Conservation (phyloP, 108 stramenopile species). For the Parietichytrium sp. region DNA sequence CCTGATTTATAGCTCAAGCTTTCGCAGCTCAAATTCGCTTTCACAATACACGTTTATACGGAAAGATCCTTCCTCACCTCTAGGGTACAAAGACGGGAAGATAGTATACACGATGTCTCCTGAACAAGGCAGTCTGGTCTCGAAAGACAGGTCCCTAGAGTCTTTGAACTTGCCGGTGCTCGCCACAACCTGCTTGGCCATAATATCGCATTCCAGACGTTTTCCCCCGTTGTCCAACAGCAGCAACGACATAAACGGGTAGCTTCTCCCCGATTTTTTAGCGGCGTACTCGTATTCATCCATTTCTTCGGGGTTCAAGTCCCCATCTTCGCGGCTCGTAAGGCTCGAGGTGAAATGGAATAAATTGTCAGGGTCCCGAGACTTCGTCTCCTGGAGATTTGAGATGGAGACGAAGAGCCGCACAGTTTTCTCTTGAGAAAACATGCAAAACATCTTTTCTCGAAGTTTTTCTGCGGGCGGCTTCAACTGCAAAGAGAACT, state of each 20-base stretch:
- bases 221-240: slow-evolving; percentile 12
- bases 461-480: neutral
- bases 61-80: slow-evolving; percentile 12
- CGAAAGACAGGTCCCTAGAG: slow-evolving; percentile 28
- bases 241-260: slow-evolving; percentile 30
- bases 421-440: neutral
- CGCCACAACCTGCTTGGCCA: slow-evolving; percentile 9
- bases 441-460: neutral
- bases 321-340: neutral
- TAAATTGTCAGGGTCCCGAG: neutral
- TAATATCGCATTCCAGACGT: neutral
- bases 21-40: slow-evolving; percentile 18
- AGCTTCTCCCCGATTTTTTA: neutral
- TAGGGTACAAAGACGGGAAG: slow-evolving; percentile 17
- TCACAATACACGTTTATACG: slow-evolving; percentile 30
- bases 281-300: slow-evolving; percentile 20
- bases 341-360: neutral
- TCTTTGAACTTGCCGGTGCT: slow-evolving; percentile 38
- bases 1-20: too few species aligned
- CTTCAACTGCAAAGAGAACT: neutral
- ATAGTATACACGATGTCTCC: slow-evolving; percentile 12
- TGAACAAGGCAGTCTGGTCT: neutral
- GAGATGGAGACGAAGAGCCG: neutral
- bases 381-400: neutral
- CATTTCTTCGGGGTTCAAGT: neutral